phyloP scores from a whole-genome alignment of 257 asterid species.

The Nicotiana knightiana region DNA sequence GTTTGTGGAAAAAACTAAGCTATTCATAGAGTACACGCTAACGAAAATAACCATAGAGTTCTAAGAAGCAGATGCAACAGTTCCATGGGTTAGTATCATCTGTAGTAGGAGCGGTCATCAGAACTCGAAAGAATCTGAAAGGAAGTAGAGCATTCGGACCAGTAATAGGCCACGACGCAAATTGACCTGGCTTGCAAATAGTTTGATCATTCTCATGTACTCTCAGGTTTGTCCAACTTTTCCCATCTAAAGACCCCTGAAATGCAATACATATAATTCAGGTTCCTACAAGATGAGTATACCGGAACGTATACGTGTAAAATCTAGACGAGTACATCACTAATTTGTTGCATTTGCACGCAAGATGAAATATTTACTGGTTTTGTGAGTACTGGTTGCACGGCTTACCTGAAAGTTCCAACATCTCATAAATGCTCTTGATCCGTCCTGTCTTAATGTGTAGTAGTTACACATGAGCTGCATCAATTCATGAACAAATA shows the following conservation, averaged over 20 bases:
- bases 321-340: neutral
- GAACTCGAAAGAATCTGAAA: slow-evolving; percentile 71
- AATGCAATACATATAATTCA: neutral
- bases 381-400: neutral
- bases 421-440: slow-evolving; percentile 63
- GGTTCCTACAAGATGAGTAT: neutral
- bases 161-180: slow-evolving; percentile 77
- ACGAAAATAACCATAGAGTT: slow-evolving; percentile 88
- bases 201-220: slow-evolving; percentile 75
- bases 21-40: slow-evolving; percentile 17
- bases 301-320: neutral
- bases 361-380: neutral
- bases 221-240: slow-evolving; percentile 75
- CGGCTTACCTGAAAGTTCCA: slow-evolving; percentile 82
- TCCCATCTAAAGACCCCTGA: slow-evolving; percentile 87
- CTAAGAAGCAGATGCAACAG: slow-evolving; percentile 89
- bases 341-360: neutral
- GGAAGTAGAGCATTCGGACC: slow-evolving; percentile 87
- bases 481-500: slow-evolving; percentile 7
- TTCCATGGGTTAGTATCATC: slow-evolving; percentile 73
- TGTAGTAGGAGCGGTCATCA: slow-evolving; percentile 55
- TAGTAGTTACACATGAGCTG: slow-evolving; percentile 97
- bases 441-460: slow-evolving; percentile 94
- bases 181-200: slow-evolving; percentile 80
- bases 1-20: neutral